Evolutionary conservation across 306 rosid species (phyloP).

Genomic region (Pterocarpus santalinus): DNA sequence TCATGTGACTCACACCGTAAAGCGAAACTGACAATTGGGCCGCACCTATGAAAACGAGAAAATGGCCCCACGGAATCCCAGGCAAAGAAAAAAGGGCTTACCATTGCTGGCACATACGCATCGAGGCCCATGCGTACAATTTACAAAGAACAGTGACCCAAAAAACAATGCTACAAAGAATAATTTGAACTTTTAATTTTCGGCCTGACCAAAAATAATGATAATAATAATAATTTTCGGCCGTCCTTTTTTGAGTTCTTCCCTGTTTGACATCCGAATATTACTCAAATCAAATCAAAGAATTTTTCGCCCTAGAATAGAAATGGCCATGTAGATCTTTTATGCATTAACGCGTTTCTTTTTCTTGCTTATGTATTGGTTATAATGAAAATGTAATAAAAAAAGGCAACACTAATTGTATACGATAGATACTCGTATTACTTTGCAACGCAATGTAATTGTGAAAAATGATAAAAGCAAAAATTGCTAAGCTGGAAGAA

Average conservation of each 20-base stretch:
- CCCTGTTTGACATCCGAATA: constrained; percentile 2
- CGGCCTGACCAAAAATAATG: too few relatives aligned
- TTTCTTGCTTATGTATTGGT: neutral
- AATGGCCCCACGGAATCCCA: neutral
- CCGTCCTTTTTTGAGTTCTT: constrained; percentile 6
- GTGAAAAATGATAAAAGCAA: neutral
- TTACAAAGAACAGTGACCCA: too few relatives aligned
- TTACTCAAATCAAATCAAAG: neutral
- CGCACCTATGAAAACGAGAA: neutral
- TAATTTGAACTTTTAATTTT: neutral
- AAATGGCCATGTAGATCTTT: neutral
- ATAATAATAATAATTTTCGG: neutral
- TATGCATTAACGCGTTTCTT: neutral
- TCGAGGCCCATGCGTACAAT: neutral
- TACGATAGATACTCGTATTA: neutral
- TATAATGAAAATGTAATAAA: neutral
- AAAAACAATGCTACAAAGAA: neutral
- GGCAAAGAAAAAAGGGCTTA: neutral
- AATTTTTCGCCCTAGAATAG: neutral
- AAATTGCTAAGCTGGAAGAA: neutral
- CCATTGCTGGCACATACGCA: neutral
- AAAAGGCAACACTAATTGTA: neutral
- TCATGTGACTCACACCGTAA: too few relatives aligned
- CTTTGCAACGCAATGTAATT: neutral
- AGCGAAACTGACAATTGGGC: neutral